Conservation (phyloP, 106 monocot species). For the Allium fistulosum region DNA sequence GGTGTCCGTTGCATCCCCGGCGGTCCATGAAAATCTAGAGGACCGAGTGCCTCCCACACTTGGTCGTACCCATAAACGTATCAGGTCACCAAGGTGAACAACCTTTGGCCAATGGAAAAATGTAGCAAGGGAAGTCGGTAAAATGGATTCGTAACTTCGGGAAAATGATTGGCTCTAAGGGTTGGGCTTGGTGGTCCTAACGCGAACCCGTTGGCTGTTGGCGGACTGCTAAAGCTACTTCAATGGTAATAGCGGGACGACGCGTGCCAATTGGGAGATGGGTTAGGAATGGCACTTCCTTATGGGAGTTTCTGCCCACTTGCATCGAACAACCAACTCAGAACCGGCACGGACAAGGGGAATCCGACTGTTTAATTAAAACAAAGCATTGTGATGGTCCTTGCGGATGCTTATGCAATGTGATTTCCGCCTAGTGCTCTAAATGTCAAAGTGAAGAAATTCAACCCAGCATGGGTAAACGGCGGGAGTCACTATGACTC, state of each 20-base stretch:
- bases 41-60: conserved; percentile 14
- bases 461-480: conserved; percentile 32
- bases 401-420: conserved; percentile 12
- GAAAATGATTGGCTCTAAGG: conserved; percentile 33
- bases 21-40: conserved; percentile 26
- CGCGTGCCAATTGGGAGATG: conserved; percentile 13
- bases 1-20: conserved; percentile 12
- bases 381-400: conserved; percentile 26
- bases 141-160: conserved; percentile 27
- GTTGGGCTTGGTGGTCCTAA: conserved; percentile 21
- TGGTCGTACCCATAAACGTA: conserved; percentile 30
- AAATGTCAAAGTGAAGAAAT: conserved; percentile 30
- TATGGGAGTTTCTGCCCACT: conserved; percentile 4
- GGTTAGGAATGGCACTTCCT: conserved; percentile 11
- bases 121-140: conserved; percentile 34
- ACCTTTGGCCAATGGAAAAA: conserved; percentile 26
- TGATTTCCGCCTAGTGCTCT: conserved; percentile 24
- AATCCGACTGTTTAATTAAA: conserved; percentile 28
- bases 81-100: conserved; percentile 35
- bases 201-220: conserved; percentile 17
- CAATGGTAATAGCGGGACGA: conserved; percentile 11
- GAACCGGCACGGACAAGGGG: conserved; percentile 22
- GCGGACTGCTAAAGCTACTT: conserved; percentile 19
- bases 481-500: conserved; percentile 69
- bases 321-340: conserved; percentile 16